phyloP scores from a whole-genome alignment of 2,329 filamentous ascomycete genomes.

The Scopulariopsis brevicaulis region DNA sequence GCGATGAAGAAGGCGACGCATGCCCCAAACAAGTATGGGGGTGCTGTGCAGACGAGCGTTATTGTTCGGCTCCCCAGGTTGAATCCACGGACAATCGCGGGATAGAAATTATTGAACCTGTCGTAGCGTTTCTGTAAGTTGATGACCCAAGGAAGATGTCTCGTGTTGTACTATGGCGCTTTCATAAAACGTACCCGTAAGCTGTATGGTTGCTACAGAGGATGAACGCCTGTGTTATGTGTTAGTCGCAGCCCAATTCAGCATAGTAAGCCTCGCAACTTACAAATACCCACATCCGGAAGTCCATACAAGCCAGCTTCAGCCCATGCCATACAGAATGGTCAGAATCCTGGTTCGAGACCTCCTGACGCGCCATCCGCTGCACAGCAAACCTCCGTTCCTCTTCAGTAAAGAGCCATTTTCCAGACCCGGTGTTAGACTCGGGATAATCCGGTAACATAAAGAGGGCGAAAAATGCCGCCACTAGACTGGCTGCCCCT shows the following conservation, averaged over 20 bases:
- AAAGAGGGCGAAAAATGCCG: not conserved
- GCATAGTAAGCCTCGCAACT: not conserved
- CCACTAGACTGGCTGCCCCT: not conserved
- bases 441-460: not conserved
- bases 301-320: not conserved
- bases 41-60: not conserved
- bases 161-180: not conserved
- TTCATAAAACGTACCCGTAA: not conserved
- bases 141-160: not conserved
- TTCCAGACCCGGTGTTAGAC: not conserved
- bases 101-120: not conserved
- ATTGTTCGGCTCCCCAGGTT: not conserved
- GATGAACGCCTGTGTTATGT: not conserved
- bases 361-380: not conserved
- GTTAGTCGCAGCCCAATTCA: not conserved
- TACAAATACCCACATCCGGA: not conserved
- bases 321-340: not conserved
- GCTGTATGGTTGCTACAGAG: not conserved
- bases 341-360: not conserved
- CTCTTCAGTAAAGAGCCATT: not conserved
- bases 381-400: not conserved
- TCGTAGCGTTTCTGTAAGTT: not conserved
- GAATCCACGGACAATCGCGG: not conserved
- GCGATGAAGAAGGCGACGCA: not conserved
- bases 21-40: constrained; percentile 6